Conservation (phyloP, 1,284 basidiomycete species). For the Marasmius fiardii region DNA sequence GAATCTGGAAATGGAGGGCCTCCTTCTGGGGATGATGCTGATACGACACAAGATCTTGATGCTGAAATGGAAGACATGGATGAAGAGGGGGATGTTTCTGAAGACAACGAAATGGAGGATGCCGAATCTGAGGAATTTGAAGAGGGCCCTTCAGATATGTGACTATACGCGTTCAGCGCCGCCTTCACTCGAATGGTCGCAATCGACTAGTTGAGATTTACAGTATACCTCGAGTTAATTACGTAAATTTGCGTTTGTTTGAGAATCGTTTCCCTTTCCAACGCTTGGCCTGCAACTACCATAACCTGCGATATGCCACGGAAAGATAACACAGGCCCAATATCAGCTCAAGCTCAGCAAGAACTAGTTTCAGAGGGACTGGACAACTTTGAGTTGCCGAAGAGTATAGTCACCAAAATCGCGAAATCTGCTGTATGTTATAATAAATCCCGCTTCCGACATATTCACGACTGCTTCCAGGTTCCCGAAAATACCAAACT, state of each 20-base stretch:
- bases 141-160: slow-evolving; percentile 2
- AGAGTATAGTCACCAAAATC: slow-evolving; percentile 75
- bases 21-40: slow-evolving; percentile 48
- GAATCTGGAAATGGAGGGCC: slow-evolving; percentile 29
- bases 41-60: slow-evolving; percentile 58
- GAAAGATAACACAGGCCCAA: slow-evolving; percentile 50
- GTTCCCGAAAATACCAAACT: slow-evolving; percentile 82
- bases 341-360: slow-evolving; percentile 72
- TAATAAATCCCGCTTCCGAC: slow-evolving; percentile 2
- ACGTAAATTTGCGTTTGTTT: no score
- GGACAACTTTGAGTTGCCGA: slow-evolving; percentile 84
- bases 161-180: neutral
- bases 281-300: no score
- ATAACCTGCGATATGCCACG: slow-evolving; percentile 48
- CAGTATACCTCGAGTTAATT: no score
- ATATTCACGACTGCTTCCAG: slow-evolving; percentile 34
- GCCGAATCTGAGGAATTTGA: slow-evolving; percentile 33
- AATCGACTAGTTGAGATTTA: no score
- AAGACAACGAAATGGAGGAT: slow-evolving; percentile 33
- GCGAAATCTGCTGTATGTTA: slow-evolving; percentile 69
- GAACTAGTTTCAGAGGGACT: slow-evolving; percentile 76
- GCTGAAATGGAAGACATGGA: slow-evolving; percentile 74
- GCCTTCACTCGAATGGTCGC: neutral
- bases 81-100: slow-evolving; percentile 36
- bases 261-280: neutral